phyloP scores from a whole-genome alignment of 208 protist genomes.

The Vickermania spadyakhi region DNA sequence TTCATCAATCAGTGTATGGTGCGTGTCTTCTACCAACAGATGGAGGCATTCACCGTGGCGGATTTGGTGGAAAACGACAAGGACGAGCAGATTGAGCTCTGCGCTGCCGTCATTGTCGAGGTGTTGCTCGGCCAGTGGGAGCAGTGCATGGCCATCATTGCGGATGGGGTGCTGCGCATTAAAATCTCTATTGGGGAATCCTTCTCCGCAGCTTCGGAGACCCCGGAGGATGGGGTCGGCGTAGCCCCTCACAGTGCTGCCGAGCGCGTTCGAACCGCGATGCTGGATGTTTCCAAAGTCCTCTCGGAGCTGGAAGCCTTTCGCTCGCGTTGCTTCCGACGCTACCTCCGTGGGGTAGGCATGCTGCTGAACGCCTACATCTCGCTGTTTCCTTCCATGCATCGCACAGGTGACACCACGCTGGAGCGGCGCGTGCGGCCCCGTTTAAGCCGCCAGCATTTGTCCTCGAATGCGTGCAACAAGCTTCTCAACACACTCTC shows the following conservation, averaged over 20 bases:
- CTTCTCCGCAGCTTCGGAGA: conserved; percentile 33
- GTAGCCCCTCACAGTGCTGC: not conserved
- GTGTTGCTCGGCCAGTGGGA: conserved; percentile 75
- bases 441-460: conserved; percentile 66
- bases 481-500: conserved; percentile 80
- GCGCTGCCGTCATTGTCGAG: conserved; percentile 69
- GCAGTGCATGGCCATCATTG: conserved; percentile 50
- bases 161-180: conserved; percentile 53
- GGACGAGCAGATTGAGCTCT: conserved; percentile 61
- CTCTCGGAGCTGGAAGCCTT: conserved; percentile 72
- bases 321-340: conserved; percentile 40
- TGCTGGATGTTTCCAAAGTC: conserved; percentile 53
- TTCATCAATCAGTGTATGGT: conserved; percentile 64
- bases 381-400: conserved; percentile 46
- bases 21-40: conserved; percentile 39
- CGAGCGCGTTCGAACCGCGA: conserved; percentile 13
- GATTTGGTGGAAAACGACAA: conserved; percentile 22
- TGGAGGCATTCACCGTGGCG: conserved; percentile 38
- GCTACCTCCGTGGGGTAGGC: conserved; percentile 65
- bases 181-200: conserved; percentile 80
- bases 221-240: not conserved
- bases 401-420: conserved; percentile 13
- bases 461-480: conserved; percentile 57
- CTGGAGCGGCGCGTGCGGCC: conserved; percentile 51
- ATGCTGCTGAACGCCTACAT: conserved; percentile 81